Base-by-base conservation (phyloP, 345 rosid genomes). In the Mallotus nudiflorus region DNA sequence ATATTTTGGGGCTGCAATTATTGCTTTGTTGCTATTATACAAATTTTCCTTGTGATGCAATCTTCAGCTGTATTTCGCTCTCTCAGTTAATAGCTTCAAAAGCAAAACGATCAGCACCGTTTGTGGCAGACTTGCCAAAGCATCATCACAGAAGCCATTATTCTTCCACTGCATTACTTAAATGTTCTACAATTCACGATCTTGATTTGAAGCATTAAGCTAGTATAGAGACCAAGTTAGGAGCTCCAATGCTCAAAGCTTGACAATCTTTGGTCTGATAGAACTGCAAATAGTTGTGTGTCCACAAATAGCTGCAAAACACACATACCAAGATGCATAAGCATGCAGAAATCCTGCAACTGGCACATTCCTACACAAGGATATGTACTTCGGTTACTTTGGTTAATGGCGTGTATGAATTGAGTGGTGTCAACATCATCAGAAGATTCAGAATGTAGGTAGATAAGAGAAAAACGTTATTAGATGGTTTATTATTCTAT, bases 271-370 rank as follows among this genome's bases (percentile, higher is more conserved):
- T 85, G 82, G 69, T 89, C 98, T 13, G 94, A 91, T 62, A 87
- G 83, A 68, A 85, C 85, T 24, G 80, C 78, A 81, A 93, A 91
- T 68, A 91, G 83, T 58, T 91, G 98, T 15, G 97, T 93, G 78
- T 91, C 98, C 60, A 88, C 91, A 6, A 91, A 71, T 60, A 79
- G 76, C 98, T 93, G 89, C 85, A 85, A 62, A 75, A 68, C 71
- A 20, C 71, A 20, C 75, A 63, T 20, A n/a, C 22, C 28, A 51
- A n/a, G 11, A 59, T n/a, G 64, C 25, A 22, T 28, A 16, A 18
- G 44, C 63, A 49, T 27, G 18, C 7, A 20, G 2, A 58, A 56
- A 8, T 24, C n/a, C 44, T 14, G 9, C 44, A 22, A 24, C 1
- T 6, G 58, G 12, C 18, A 40, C 31, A 35, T 22, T 55, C 16